Evolutionary conservation across 2,329 filamentous ascomycete species (phyloP), one percentile per base, ranked within the genome.

Genomic region (Penicillium sp.): DNA sequence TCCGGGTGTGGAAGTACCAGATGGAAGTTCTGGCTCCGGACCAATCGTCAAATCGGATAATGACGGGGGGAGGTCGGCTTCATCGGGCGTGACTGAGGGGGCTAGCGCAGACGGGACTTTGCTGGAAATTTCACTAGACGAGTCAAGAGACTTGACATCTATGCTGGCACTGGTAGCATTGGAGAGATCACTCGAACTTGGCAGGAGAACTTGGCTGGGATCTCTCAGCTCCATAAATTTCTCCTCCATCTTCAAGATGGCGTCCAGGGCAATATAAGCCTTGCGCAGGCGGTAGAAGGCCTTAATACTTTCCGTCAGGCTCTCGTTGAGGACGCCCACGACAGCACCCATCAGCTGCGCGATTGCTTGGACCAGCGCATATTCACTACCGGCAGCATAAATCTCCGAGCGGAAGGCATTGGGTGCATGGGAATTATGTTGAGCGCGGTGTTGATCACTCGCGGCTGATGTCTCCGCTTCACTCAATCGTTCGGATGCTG

Each of bases 201-300:
- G 53, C 40, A 64, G 58, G 35, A 64, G 40, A 47, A 56, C 61
- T 68, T 71, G 37, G 67, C 70, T 50, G 64, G 68, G 9, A 65
- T 63, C 52, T 35, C 53, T 66, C 40, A 53, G 50, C 51, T 73
- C 69, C 64, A 86, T 69, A 60, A 83, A 87, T 60, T 83, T 86
- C 24, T 83, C 83, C 76, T 96, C 93, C 36, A 88, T 85, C 60
- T 89, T 84, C 70, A 93, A 83, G 56, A 99, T 90, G 10, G 83
- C 83, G 69, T 96, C 90, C 3, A 99, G 81, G 0, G 92, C 89
- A 40, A 92, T 79, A 69, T 90, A 98, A 0, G 94, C 94, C 73
- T 96, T 96, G 61, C 94, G 84, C 66, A 98, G 77, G 76, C 95
- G 96, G 72, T 96, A 96, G 70, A 98, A 98, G 6, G 92, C 92